Evolutionary conservation across 2,329 filamentous ascomycete genomes (phyloP), one percentile per base, ranked within the genome.

Genomic region (Acephala macrosclerotiorum): DNA sequence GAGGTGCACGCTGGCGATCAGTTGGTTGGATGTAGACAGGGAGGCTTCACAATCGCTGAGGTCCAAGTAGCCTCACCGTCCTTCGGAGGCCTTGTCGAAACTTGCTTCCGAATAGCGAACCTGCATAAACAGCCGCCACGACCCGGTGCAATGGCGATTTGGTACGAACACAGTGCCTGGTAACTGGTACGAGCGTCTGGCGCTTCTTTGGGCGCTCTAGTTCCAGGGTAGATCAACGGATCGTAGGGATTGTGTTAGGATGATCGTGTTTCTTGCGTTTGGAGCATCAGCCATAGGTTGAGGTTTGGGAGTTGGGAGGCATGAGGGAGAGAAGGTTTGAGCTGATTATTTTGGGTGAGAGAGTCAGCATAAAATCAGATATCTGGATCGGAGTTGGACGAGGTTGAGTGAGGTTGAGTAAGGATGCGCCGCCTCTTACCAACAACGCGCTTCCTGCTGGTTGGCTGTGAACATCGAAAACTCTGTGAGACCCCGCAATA

Each of bases 61-160:
- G 69, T 68, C 63, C 53, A 70, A 67, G 71, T 71, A 68, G 57
- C 60, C 70, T 72, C 67, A 67, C 45, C 64, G 58, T 67, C 65
- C 47, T 61, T 56, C 33, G 12, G 11, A 26, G 38, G 36, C 63
- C 68, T 69, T 61, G 68, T 68, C 66, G 59, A 57, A 58, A 60
- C 47, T 53, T 60, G 60, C 49, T 59, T 56, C 59, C 61, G 63
- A 49, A 51, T 60, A 51, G 42, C 45, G 58, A 33, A 56, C 40
- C 49, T 64, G 66, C 68, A 72, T 70, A 60, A 57, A 61, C 58
- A 64, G 60, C 61, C 63, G 61, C 64, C 36, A 56, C 49, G 55
- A 63, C 67, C 59, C 67, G 60, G 45, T 63, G 55, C 35, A 63
- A 38, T 63, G 63, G 60, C 53, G 58, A 66, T 56, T 53, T 33